A percentile compares a stretch with the other conserved stretches of the same genome.
phyloP scores from a whole-genome alignment of 768 basidiomycete genomes.

The Termitomyces sp. region DNA sequence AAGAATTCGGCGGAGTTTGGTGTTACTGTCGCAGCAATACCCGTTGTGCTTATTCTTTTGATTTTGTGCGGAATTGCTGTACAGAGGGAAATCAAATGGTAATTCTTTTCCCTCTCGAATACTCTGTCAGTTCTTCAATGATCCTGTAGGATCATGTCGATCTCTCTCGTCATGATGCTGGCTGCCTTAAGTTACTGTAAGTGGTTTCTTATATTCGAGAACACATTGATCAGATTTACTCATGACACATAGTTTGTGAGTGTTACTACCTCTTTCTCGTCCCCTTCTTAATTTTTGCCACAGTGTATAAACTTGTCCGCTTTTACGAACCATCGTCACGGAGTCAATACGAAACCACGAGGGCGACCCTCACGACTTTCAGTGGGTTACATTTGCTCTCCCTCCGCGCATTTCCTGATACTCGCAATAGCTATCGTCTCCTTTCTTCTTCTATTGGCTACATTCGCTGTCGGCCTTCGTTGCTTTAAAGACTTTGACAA shows the following conservation, averaged over 20 bases:
- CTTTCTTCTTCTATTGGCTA: conserved; percentile 69
- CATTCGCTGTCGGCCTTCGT: conserved; percentile 71
- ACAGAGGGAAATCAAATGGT: conserved; percentile 80
- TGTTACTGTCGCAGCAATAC: conserved; percentile 79
- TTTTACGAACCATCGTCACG: conserved; percentile 66
- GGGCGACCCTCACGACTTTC: conserved; percentile 77
- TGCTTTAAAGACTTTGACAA: conserved; percentile 83
- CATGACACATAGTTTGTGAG: conserved; percentile 34
- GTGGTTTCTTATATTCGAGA: conserved; percentile 21
- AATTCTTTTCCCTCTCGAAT: not conserved
- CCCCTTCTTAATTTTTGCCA: not conserved
- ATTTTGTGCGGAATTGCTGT: conserved; percentile 66
- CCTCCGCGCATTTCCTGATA: not conserved
- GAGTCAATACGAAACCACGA: conserved; percentile 61
- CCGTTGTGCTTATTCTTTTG: conserved; percentile 68
- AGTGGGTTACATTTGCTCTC: conserved; percentile 43
- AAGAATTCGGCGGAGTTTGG: conserved; percentile 72
- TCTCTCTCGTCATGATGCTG: conserved; percentile 73
- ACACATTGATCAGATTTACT: not conserved
- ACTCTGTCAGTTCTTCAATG: not conserved
- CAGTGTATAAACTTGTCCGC: conserved; percentile 83
- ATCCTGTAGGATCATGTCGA: conserved; percentile 58
- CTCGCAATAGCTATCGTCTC: conserved; percentile 60
- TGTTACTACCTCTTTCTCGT: not conserved
- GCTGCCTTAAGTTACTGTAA: conserved; percentile 76